Percentiles rank a stretch among this genome's conserved stretches.
Evolutionary conservation across 176 grass and related monocot genomes (phyloP).

Genomic region (Raddia guianensis): DNA sequence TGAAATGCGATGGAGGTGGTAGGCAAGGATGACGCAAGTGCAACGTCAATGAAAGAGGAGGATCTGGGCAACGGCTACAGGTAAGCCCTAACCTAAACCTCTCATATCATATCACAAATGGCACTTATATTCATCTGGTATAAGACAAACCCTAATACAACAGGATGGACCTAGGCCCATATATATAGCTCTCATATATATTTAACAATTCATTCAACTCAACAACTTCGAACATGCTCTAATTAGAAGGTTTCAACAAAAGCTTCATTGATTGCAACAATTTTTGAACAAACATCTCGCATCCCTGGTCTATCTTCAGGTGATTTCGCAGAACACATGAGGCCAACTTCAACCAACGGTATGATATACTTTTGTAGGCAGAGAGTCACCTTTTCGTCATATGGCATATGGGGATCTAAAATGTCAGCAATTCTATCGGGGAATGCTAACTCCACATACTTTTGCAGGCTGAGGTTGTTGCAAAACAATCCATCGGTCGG

Average conservation of each 20-base stretch:
- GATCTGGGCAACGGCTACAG: too few species aligned
- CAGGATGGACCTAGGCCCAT: too few species aligned
- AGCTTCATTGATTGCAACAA: constrained; percentile 19
- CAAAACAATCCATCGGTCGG: background rate
- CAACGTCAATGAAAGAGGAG: too few species aligned
- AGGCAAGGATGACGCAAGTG: too few species aligned
- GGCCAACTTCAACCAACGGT: constrained; percentile 30
- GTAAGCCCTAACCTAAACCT: too few species aligned
- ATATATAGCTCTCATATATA: too few species aligned
- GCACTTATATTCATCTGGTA: too few species aligned
- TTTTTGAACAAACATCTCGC: background rate
- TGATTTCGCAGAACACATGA: constrained; percentile 37
- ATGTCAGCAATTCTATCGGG: constrained; percentile 17
- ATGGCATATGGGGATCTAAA: constrained; percentile 36
- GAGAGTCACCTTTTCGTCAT: background rate
- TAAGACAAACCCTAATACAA: too few species aligned
- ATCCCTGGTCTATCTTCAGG: constrained; percentile 33
- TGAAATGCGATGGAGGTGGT: too few species aligned
- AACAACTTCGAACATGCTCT: too few species aligned
- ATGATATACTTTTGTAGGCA: background rate
- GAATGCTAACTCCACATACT: constrained; percentile 17
- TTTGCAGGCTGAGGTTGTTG: background rate
- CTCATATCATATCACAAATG: too few species aligned
- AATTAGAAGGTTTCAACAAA: background rate
- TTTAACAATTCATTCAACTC: too few species aligned